Evolutionary conservation across 208 protist species (phyloP), one percentile per base, ranked within the genome.

Genomic region (Trypanosoma rangeli): DNA sequence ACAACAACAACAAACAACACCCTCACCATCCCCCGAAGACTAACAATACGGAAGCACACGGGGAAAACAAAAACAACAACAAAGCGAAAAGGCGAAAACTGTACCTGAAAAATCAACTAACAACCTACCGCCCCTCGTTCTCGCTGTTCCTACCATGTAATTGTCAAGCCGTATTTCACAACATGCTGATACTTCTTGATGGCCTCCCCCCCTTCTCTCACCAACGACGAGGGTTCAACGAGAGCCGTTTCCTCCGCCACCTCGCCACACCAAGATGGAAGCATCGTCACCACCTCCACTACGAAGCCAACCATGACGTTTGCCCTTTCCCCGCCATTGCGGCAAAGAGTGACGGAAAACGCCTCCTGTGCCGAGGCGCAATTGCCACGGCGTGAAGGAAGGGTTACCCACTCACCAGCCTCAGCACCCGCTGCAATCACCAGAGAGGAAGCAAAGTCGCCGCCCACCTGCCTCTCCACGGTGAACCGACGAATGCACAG

Each of bases 241-340:
- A 0, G 1, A 10, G 49, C 7, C 9, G 49, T 12, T 53, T n/a
- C 16, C 20, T 35, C 13, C 24, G 20, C 33, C 1, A 22, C 18
- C 15, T 46, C 48, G 20, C 13, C 52, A 37, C 7, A 0, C 55
- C 20, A 73, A 3, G 59, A 7, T 1, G 68, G 68, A 29, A 66
- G 39, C 39, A 49, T 16, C 28, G 49, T 73, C 28, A 58, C 0
- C 26, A 66, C 68, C 49, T 73, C 68, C 33, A 73, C 13, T 22
- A 52, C n/a, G 26, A 73, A 60, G 1, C 59, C 68, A 64, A 73
- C 59, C 68, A 73, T 73, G 20, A 61, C 68, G 3, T 48, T 28
- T 31, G 35, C 59, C 22, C 22, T 37, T 28, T 61, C 37, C 18
- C 12, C 53, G 35, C 20, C 8, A 29, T 3, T 66, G 39, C 59